Percentiles rank a stretch among this genome's conserved stretches.
Evolutionary conservation across 495 filamentous ascomycete genomes (phyloP).

Genomic region (Tuber umbilicatum): DNA sequence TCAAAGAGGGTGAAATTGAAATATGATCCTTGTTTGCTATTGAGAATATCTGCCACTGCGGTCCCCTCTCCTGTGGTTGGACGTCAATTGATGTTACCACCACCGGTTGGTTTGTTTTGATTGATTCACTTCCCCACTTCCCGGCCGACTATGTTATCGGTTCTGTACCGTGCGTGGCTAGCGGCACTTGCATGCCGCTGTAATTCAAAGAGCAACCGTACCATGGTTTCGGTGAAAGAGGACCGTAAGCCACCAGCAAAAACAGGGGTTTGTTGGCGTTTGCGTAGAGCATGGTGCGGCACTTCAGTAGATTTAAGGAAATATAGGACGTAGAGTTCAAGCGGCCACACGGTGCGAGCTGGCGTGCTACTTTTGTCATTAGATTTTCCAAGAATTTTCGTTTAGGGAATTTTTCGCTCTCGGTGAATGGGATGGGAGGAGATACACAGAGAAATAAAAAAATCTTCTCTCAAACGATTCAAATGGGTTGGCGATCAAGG

Average conservation of each 20-base stretch:
- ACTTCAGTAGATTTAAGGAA: neutral
- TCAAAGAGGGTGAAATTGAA: neutral
- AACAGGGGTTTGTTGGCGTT: neutral
- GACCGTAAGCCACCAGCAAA: neutral
- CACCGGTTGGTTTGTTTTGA: neutral
- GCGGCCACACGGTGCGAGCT: neutral
- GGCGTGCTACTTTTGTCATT: neutral
- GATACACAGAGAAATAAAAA: neutral
- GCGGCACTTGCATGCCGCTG: neutral
- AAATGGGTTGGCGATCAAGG: neutral
- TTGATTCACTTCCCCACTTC: slow-evolving; percentile 6
- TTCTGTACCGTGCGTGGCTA: neutral
- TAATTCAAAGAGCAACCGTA: neutral
- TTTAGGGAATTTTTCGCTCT: neutral
- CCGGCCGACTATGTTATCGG: neutral
- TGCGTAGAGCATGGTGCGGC: neutral
- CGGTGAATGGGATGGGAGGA: neutral
- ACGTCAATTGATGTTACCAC: neutral
- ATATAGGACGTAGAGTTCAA: neutral
- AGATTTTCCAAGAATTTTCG: neutral
- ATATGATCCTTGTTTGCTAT: neutral
- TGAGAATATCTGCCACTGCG: neutral
- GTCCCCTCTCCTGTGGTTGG: neutral
- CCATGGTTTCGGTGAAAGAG: neutral
- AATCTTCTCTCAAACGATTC: neutral